A percentile compares a stretch with the other conserved stretches of the same genome.
Conservation (phyloP, 164 flowering plant genomes). For the Vitis labrusca region DNA sequence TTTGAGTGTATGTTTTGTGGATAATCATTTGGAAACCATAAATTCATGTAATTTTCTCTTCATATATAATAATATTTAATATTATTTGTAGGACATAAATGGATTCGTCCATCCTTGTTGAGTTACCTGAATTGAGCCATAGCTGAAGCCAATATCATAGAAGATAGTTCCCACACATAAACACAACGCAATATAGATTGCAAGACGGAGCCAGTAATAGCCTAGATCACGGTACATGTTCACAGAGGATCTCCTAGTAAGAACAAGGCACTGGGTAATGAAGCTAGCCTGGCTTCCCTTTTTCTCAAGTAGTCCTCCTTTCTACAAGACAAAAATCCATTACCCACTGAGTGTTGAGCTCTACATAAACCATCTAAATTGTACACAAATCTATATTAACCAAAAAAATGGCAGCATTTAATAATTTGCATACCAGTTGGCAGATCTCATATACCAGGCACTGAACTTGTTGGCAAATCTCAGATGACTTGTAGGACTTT, state of each 20-base stretch:
- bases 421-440: constrained; percentile 26
- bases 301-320: constrained; percentile 11
- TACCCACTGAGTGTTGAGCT: too few relatives aligned
- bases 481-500: constrained; percentile 46
- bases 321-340: neutral
- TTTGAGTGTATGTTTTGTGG: too few relatives aligned
- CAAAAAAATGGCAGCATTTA: too few relatives aligned
- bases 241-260: constrained; percentile 31
- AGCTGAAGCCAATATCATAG: constrained; percentile 11
- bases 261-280: constrained; percentile 29
- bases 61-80: too few relatives aligned
- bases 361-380: too few relatives aligned
- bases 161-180: constrained; percentile 20
- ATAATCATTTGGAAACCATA: neutral
- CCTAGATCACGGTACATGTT: constrained; percentile 42
- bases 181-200: constrained; percentile 20
- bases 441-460: constrained; percentile 22
- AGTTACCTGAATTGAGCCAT: constrained; percentile 18
- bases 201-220: constrained; percentile 42
- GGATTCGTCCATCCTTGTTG: neutral
- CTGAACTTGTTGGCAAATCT: constrained; percentile 23
- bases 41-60: too few relatives aligned
- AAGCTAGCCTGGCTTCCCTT: constrained; percentile 28
- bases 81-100: too few relatives aligned
- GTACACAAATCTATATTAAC: too few relatives aligned